phyloP scores from a whole-genome alignment of 176 grass and related monocot species.

The Oryza officinalis region DNA sequence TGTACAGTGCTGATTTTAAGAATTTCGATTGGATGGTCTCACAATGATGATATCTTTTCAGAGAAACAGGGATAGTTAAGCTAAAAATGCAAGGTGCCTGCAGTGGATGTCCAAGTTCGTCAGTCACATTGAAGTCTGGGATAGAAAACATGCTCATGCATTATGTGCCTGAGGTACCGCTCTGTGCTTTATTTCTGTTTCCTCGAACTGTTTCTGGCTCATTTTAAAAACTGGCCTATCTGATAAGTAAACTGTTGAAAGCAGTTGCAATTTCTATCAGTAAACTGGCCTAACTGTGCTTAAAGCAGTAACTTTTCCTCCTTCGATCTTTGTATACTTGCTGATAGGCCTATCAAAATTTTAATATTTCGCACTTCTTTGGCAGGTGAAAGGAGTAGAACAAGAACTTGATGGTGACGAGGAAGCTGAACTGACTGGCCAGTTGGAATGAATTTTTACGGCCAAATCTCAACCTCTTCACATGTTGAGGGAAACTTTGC shows the following conservation, averaged over 20 bases:
- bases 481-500: not conserved
- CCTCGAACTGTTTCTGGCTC: not conserved
- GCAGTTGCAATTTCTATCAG: not conserved
- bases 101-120: conserved; percentile 95
- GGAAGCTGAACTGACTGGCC: conserved; percentile 57
- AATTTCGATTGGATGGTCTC: conserved; percentile 7
- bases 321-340: not conserved
- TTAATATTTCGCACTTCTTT: conserved; percentile 18
- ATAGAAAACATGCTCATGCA: conserved; percentile 99
- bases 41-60: conserved; percentile 43
- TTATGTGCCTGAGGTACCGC: conserved; percentile 90
- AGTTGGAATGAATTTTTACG: conserved; percentile 47
- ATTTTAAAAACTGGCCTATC: not conserved
- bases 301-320: conserved; percentile 3
- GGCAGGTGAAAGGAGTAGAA: conserved; percentile 91
- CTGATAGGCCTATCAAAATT: not conserved
- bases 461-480: not conserved
- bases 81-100: conserved; percentile 98
- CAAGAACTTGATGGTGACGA: conserved; percentile 86
- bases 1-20: not conserved
- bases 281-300: no score
- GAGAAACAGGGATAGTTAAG: conserved; percentile 85
- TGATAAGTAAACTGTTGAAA: conserved; percentile 14
- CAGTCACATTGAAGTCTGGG: conserved; percentile 93
- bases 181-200: not conserved